Conservation (phyloP, 257 asterid genomes). For the Solanum etuberosum region DNA sequence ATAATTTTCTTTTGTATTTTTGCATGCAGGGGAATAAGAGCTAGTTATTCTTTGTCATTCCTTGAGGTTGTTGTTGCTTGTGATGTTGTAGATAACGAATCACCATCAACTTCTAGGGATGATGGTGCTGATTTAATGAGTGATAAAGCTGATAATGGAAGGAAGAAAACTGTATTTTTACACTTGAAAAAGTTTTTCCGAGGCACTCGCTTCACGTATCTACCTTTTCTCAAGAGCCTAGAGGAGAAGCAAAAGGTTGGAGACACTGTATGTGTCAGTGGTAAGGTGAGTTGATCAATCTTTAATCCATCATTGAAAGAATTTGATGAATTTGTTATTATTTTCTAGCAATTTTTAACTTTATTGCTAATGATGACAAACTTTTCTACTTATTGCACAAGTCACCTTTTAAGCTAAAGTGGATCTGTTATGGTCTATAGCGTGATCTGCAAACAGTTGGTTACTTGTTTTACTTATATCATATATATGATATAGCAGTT, state of each 20-base stretch:
- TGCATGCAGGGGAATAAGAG: constrained; percentile 65
- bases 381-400: not conserved
- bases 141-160: constrained; percentile 26
- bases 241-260: constrained; percentile 78
- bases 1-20: not conserved
- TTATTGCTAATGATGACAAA: not conserved
- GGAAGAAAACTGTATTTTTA: constrained; percentile 42
- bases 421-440: not conserved
- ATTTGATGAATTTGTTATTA: not conserved
- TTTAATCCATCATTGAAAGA: not conserved
- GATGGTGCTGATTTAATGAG: constrained; percentile 20
- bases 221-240: constrained; percentile 70
- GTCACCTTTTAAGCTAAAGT: not conserved
- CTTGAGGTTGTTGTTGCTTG: constrained; percentile 88
- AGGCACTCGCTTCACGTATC: constrained; percentile 76
- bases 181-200: constrained; percentile 94
- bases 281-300: constrained; percentile 56
- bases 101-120: constrained; percentile 6
- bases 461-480: not conserved
- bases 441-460: not conserved
- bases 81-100: constrained; percentile 43
- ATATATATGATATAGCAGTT: not conserved
- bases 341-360: not conserved
- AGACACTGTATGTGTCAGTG: constrained; percentile 85
- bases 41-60: constrained; percentile 64